These are phyloP conservation scores for Eutypa lata DNA, from an alignment of 2,329 filamentous ascomycete species.

Conservation along the genomic window DNA sequence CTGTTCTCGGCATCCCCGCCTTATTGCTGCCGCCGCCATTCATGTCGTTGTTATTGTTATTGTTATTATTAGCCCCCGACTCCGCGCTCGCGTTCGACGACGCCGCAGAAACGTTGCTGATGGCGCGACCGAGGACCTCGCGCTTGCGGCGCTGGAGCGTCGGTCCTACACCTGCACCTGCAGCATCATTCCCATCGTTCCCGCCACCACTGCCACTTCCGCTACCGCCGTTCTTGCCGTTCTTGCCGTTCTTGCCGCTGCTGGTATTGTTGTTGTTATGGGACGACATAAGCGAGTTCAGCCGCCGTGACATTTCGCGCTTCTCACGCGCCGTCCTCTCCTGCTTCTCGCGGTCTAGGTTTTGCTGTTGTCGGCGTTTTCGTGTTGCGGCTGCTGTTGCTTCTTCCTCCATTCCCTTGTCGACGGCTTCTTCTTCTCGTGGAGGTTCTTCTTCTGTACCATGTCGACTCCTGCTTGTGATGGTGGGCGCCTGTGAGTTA, in stretches of 20 bases:
- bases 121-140: constrained; percentile 54
- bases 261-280: not conserved
- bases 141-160: constrained; percentile 35
- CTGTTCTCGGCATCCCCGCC: constrained; percentile 2
- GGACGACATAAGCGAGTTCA: constrained; percentile 21
- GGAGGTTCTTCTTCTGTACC: constrained; percentile 4
- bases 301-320: constrained; percentile 20
- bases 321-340: constrained; percentile 3
- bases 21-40: not conserved
- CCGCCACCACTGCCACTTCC: too few species aligned
- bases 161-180: constrained; percentile 7
- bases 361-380: constrained; percentile 12
- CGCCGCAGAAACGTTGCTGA: constrained; percentile 54
- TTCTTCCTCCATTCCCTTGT: constrained; percentile 4
- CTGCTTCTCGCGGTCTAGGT: constrained; percentile 14
- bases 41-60: too few species aligned
- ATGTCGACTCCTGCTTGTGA: constrained; percentile 5
- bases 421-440: constrained; percentile 4
- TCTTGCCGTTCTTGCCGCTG: not conserved
- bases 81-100: constrained; percentile 44
- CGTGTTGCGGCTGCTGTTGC: constrained; percentile 14
- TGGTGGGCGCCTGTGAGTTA: too few species aligned
- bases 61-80: constrained; percentile 19
- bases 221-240: too few species aligned
- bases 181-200: constrained; percentile 5